Percentiles rank a stretch among this genome's conserved stretches.
These are phyloP conservation scores for Lactifluus hygrophoroides DNA, from an alignment of 768 basidiomycete species.

Conservation along the genomic window DNA sequence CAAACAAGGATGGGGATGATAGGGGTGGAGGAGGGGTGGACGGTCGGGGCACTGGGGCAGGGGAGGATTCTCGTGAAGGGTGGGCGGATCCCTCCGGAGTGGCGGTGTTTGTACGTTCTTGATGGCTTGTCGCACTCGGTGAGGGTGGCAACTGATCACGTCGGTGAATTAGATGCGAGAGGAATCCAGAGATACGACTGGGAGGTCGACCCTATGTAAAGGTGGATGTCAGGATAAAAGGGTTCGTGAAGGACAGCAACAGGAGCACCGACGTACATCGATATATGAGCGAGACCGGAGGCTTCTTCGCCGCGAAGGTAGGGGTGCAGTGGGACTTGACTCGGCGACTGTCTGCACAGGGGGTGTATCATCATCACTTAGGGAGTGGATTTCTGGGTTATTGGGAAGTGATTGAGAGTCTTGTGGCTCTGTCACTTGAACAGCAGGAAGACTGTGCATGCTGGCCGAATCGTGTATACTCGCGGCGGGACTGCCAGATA, in stretches of 20 bases:
- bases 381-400: conserved; percentile 20
- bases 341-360: conserved; percentile 19
- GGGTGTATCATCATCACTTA: conserved; percentile 16
- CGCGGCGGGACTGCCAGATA: conserved; percentile 29
- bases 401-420: conserved; percentile 30
- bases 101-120: conserved; percentile 19
- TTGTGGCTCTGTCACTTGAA: conserved; percentile 40
- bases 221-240: conserved; percentile 14
- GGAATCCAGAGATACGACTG: conserved; percentile 79
- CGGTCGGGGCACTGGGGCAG: conserved; percentile 39
- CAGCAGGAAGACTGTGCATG: conserved; percentile 50
- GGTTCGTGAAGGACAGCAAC: not conserved
- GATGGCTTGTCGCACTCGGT: conserved; percentile 8
- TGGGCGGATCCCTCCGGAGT: conserved; percentile 27
- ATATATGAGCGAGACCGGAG: conserved; percentile 19
- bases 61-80: conserved; percentile 48
- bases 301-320: conserved; percentile 5
- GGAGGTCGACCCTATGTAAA: conserved; percentile 45
- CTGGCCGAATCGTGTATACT: conserved; percentile 44
- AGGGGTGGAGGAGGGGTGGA: conserved; percentile 64
- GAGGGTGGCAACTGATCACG: conserved; percentile 39
- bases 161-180: conserved; percentile 68
- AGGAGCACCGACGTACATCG: conserved; percentile 42
- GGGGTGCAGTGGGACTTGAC: not conserved
- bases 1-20: conserved; percentile 60